A percentile compares a stretch with the other conserved stretches of the same genome.
These are phyloP conservation scores for Lyophyllum shimeji DNA, from an alignment of 768 basidiomycete species.

Conservation along the genomic window DNA sequence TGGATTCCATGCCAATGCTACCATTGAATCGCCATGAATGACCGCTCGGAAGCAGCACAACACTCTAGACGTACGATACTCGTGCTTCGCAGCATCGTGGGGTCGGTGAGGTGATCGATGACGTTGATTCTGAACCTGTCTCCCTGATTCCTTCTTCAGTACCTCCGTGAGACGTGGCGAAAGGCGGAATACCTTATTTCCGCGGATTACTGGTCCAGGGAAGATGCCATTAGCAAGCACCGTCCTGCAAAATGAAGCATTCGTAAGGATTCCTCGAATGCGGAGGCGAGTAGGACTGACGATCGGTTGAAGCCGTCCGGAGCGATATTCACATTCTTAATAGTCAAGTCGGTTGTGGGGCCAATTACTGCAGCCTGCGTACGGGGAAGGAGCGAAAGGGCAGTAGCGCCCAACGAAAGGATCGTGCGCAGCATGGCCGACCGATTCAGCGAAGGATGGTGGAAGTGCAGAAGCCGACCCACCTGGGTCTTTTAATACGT, in stretches of 20 bases:
- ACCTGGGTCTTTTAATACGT: neutral
- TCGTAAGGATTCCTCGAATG: neutral
- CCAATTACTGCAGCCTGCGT: slow-evolving; percentile 20
- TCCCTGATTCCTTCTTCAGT: slow-evolving; percentile 12
- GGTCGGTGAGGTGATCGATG: slow-evolving; percentile 19
- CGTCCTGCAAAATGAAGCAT: neutral
- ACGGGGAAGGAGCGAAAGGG: neutral
- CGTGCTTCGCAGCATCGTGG: slow-evolving; percentile 22
- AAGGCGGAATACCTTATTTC: slow-evolving; percentile 1
- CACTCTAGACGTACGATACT: slow-evolving; percentile 19
- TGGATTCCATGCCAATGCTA: slow-evolving; percentile 14
- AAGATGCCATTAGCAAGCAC: slow-evolving; percentile 11
- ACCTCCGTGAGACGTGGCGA: neutral
- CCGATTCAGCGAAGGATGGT: neutral
- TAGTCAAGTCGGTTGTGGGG: slow-evolving; percentile 54
- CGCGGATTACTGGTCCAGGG: slow-evolving; percentile 6
- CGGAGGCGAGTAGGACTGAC: neutral
- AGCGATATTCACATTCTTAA: slow-evolving; percentile 60
- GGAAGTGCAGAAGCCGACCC: neutral
- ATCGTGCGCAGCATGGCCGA: neutral
- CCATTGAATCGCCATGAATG: neutral
- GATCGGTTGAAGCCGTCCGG: slow-evolving; percentile 33
- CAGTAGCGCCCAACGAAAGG: neutral
- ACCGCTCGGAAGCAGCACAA: too few species aligned
- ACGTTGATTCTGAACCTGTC: slow-evolving; percentile 24